Evolutionary conservation across 73 alveolate genomes (phyloP).

Genomic region (Symbiodinium pilosum): DNA sequence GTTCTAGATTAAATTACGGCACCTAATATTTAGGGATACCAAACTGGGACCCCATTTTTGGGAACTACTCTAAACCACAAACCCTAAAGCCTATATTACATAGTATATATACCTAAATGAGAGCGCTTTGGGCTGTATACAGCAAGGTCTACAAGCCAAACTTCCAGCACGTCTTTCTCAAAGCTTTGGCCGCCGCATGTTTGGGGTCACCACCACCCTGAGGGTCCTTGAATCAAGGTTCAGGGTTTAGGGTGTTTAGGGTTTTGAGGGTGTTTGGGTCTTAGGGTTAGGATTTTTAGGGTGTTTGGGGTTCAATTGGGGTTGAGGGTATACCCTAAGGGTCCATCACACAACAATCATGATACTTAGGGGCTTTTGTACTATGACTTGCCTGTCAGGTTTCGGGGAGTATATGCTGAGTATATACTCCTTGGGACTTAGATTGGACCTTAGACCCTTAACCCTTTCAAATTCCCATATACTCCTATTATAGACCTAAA

Average conservation of each 20-base stretch:
- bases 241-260: background rate
- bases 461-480: too few relatives aligned
- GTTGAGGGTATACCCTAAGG: too few relatives aligned
- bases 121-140: background rate
- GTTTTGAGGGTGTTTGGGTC: background rate
- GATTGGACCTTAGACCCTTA: too few relatives aligned
- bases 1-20: too few relatives aligned
- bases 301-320: background rate
- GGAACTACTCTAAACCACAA: background rate
- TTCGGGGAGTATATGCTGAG: too few relatives aligned
- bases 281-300: background rate
- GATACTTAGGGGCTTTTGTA: too few relatives aligned
- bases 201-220: constrained; percentile 34
- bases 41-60: too few relatives aligned
- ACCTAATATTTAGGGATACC: too few relatives aligned
- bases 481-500: too few relatives aligned
- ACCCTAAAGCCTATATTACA: background rate
- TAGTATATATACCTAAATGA: background rate
- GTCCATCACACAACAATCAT: too few relatives aligned
- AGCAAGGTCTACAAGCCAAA: constrained; percentile 66
- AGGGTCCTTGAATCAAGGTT: background rate
- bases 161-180: constrained; percentile 67
- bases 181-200: constrained; percentile 19
- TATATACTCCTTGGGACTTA: too few relatives aligned
- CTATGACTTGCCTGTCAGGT: too few relatives aligned